Evolutionary conservation across 495 filamentous ascomycete species (phyloP), one percentile per base, ranked within the genome.

Genomic region (Cenococcum geophilum): DNA sequence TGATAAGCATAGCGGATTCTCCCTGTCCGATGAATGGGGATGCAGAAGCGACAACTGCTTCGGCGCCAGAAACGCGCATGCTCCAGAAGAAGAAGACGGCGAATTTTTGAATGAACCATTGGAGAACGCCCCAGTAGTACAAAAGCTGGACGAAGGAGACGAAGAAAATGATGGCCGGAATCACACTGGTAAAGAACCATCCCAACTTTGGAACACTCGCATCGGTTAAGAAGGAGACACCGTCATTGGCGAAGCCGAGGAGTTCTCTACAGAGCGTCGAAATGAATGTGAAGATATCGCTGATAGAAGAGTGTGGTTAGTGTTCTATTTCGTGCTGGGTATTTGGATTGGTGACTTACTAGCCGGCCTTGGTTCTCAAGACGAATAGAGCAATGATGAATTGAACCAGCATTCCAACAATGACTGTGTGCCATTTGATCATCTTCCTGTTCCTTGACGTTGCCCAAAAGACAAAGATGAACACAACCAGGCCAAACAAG

Each of bases 11-110:
- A 36, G 89, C 91, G 8, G 88, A 91, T 78, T 96, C 91, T 63
- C 91, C 91, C 76, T 93, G 91, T 34, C 91, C 91, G 65, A 96
- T 92, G 75, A 96, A 96, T 0, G 91, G 91, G 5, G 91, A 91
- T n/a, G 91, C 91, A 47, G 91, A 88, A 32, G 91, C 91, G 27
- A 96, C 91, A 32, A 96, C 87, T 22, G 91, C 89, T 71, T 96
- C 91, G 49, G 88, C 89, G 43, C 91, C 91, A n/a, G 89, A 93
- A n/a, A 95, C 89, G 9, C 82, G 79, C 79, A 96, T 85, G 47
- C 74, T 78, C 87, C 89, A 95, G 81, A 92, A 93, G 81, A 96
- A 95, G 74, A 95, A 89, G 52, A 83, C 78, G 63, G 91, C 90
- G 64, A 92, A 89, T 65, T 96, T 96, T 34, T 73, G 73, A 65